Conservation (phyloP, 129 eudicot genomes). For the Chrysanthemum lavandulifolium region DNA sequence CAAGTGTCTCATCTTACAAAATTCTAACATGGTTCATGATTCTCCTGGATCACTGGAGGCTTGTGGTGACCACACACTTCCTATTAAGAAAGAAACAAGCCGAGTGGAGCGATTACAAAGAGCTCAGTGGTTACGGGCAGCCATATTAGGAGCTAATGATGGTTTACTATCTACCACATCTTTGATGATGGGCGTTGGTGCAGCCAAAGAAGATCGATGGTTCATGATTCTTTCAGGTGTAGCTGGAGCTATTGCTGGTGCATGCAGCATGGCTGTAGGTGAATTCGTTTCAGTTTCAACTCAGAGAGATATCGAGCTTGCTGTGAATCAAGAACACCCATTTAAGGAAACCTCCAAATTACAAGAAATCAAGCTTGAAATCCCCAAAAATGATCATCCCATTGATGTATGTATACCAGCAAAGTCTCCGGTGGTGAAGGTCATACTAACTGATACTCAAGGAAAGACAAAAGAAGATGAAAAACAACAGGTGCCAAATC, state of each 20-base stretch:
- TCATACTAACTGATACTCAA: conserved; percentile 22
- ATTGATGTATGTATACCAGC: background rate
- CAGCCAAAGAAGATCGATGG: conserved; percentile 57
- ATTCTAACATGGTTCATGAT: conserved; percentile 24
- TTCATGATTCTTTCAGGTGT: conserved; percentile 60
- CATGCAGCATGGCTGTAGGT: conserved; percentile 68
- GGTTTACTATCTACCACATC: conserved; percentile 64
- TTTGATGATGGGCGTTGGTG: conserved; percentile 66
- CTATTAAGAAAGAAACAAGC: conserved; percentile 19
- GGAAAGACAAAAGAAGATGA: conserved; percentile 17
- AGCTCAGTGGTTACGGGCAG: conserved; percentile 66
- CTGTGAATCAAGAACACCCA: conserved; percentile 16
- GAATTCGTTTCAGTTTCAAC: conserved; percentile 68
- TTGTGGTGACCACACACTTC: conserved; percentile 44
- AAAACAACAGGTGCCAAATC: conserved; percentile 42
- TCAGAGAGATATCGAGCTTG: conserved; percentile 53
- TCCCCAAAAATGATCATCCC: conserved; percentile 6
- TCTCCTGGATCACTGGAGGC: conserved; percentile 34
- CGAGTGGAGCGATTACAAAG: conserved; percentile 33
- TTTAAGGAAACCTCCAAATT: conserved; percentile 10
- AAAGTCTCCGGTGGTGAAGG: conserved; percentile 39
- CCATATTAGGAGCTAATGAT: conserved; percentile 59
- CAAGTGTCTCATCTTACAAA: background rate
- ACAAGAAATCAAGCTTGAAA: conserved; percentile 38
- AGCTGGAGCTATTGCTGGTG: conserved; percentile 71